Percentiles rank a stretch among this genome's conserved stretches.
Evolutionary conservation across 352 stramenopile species (phyloP).

Genomic region (Phytophthora hybrid): DNA sequence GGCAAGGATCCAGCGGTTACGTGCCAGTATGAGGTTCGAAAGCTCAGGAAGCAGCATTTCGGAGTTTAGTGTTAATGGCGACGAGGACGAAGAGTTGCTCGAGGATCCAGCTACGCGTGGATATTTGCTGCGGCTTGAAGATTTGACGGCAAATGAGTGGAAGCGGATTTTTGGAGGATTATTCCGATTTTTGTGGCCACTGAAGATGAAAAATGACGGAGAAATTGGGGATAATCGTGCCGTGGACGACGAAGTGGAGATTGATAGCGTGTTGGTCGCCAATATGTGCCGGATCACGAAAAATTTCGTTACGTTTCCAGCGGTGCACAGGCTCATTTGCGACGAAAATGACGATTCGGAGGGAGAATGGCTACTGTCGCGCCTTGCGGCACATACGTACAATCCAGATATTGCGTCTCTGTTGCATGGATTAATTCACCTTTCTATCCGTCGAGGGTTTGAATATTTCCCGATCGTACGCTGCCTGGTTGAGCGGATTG

Average conservation of each 20-base stretch:
- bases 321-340: slow-evolving; percentile 65
- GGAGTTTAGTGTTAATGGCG: slow-evolving; percentile 39
- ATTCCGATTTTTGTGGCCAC: slow-evolving; percentile 62
- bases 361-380: slow-evolving; percentile 55
- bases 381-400: slow-evolving; percentile 62
- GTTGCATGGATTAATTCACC: slow-evolving; percentile 70
- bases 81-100: slow-evolving; percentile 36
- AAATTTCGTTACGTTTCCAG: slow-evolving; percentile 71
- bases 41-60: slow-evolving; percentile 56
- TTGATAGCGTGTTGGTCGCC: slow-evolving; percentile 65
- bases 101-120: slow-evolving; percentile 55
- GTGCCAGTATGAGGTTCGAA: slow-evolving; percentile 53
- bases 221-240: slow-evolving; percentile 6
- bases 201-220: slow-evolving; percentile 5
- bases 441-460: slow-evolving; percentile 60
- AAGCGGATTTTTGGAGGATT: slow-evolving; percentile 75
- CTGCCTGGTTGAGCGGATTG: slow-evolving; percentile 61
- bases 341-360: slow-evolving; percentile 43
- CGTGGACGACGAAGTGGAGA: slow-evolving; percentile 42
- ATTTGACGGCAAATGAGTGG: slow-evolving; percentile 72
- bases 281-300: slow-evolving; percentile 83
- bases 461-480: slow-evolving; percentile 57
- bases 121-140: slow-evolving; percentile 71
- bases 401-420: slow-evolving; percentile 69
- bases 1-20: slow-evolving; percentile 45